These are phyloP conservation scores for Fusarium sulawesiense DNA, from an alignment of 2,329 filamentous ascomycete species.

Conservation along the genomic window DNA sequence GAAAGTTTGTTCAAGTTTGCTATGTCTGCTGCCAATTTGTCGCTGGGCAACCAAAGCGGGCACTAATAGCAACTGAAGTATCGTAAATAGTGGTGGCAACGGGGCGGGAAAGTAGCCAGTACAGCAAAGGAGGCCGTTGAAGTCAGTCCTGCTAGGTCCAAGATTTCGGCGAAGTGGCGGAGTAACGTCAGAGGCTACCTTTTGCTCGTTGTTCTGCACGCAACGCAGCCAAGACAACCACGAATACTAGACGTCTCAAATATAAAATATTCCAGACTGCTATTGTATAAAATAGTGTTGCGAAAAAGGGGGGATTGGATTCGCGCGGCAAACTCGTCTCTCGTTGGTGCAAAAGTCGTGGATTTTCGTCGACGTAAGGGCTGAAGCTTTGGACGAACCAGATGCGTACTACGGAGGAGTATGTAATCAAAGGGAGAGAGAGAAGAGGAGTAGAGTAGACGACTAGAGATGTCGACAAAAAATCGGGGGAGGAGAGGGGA, in stretches of 20 bases:
- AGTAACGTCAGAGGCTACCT: slow-evolving; percentile 41
- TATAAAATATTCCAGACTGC: slow-evolving; percentile 9
- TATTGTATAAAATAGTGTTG: slow-evolving; percentile 6
- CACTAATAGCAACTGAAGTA: slow-evolving; percentile 4
- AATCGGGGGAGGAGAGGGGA: slow-evolving; percentile 22
- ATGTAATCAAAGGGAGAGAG: slow-evolving; percentile 24
- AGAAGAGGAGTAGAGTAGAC: slow-evolving; percentile 11
- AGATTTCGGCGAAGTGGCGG: slow-evolving; percentile 33
- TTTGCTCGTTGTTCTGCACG: slow-evolving; percentile 21
- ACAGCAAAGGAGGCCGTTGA: slow-evolving; percentile 41
- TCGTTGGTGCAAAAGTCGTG: slow-evolving; percentile 29
- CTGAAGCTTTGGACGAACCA: slow-evolving; percentile 33
- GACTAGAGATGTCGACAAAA: slow-evolving; percentile 18
- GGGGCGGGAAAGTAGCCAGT: slow-evolving; percentile 32
- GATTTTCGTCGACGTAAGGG: slow-evolving; percentile 35
- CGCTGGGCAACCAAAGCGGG: slow-evolving; percentile 27
- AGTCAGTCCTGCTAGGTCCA: not conserved
- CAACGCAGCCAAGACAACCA: slow-evolving; percentile 15
- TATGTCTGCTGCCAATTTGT: slow-evolving; percentile 8
- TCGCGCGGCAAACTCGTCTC: slow-evolving; percentile 26
- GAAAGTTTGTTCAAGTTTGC: slow-evolving; percentile 12
- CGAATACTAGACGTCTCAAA: slow-evolving; percentile 10
- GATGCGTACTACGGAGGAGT: slow-evolving; percentile 16
- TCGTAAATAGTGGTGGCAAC: slow-evolving; percentile 22
- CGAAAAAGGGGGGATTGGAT: slow-evolving; percentile 15